phyloP scores from a whole-genome alignment of 768 basidiomycete species.

The Pluteus cervinus region DNA sequence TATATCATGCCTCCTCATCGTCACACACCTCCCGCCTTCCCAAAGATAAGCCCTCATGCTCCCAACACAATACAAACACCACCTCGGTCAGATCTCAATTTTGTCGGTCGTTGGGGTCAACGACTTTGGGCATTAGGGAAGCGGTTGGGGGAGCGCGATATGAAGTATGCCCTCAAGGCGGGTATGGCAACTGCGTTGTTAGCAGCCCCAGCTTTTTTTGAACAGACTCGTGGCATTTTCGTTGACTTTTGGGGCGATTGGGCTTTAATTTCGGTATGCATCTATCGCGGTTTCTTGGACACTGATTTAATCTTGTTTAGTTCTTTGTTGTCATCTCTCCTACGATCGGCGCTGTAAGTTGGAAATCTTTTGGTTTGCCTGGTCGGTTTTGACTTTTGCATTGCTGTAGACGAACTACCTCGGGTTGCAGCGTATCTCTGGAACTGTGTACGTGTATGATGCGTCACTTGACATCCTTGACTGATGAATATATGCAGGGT shows the following conservation, averaged over 20 bases:
- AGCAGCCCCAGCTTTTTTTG: conserved; percentile 85
- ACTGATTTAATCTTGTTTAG: conserved; percentile 25
- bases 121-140: conserved; percentile 67
- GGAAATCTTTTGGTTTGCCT: not conserved
- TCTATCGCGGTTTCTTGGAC: not conserved
- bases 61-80: conserved; percentile 86
- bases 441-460: conserved; percentile 61
- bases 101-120: conserved; percentile 59
- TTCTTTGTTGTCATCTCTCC: conserved; percentile 91
- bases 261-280: conserved; percentile 84
- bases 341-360: conserved; percentile 73
- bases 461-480: conserved; percentile 7
- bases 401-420: conserved; percentile 73
- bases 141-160: conserved; percentile 62
- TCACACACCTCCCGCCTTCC: conserved; percentile 61
- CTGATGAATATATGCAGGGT: conserved; percentile 35
- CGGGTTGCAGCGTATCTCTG: conserved; percentile 75
- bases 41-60: conserved; percentile 76
- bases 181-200: conserved; percentile 80
- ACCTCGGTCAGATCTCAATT: conserved; percentile 48
- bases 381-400: conserved; percentile 8
- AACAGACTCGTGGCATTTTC: conserved; percentile 70
- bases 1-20: conserved; percentile 47
- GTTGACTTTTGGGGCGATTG: conserved; percentile 87
- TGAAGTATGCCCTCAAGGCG: conserved; percentile 85